Conservation (phyloP, 1,284 basidiomycete genomes). For the Athelia sp. region DNA sequence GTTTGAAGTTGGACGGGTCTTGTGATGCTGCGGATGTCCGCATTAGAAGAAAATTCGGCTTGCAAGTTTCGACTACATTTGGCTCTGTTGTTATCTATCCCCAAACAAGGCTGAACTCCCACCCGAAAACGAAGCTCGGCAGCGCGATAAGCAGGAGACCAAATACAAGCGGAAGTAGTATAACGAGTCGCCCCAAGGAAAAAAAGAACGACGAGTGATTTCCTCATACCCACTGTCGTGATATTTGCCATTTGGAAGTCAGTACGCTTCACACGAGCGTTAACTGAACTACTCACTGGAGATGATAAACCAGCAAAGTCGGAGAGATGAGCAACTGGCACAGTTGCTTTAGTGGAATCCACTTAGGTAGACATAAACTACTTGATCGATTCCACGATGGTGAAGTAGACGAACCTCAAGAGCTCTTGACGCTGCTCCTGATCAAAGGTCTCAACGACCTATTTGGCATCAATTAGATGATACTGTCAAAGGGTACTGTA, state of each 20-base stretch:
- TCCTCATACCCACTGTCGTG: slow-evolving; percentile 85
- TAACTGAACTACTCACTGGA: slow-evolving; percentile 39
- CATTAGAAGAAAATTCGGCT: background rate
- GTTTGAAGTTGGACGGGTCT: slow-evolving; percentile 49
- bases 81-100: slow-evolving; percentile 64
- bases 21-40: slow-evolving; percentile 5
- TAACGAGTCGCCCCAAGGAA: slow-evolving; percentile 77
- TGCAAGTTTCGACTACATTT: slow-evolving; percentile 20
- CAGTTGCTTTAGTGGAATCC: background rate
- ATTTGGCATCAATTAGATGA: background rate
- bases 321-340: background rate
- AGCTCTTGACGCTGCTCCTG: slow-evolving; percentile 70
- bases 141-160: slow-evolving; percentile 84
- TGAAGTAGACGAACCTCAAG: slow-evolving; percentile 83
- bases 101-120: slow-evolving; percentile 87
- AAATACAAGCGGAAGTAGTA: slow-evolving; percentile 79
- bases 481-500: background rate
- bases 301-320: slow-evolving; percentile 32
- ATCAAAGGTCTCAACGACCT: slow-evolving; percentile 72
- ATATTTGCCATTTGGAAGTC: slow-evolving; percentile 50
- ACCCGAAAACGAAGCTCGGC: slow-evolving; percentile 83
- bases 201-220: slow-evolving; percentile 80
- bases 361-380: too few relatives aligned
- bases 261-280: background rate
- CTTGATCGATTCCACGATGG: too few relatives aligned